Percentiles rank a stretch among this genome's conserved stretches.
Conservation (phyloP, 805 yeast genomes). For the Sungouiozyma intestinalis region DNA sequence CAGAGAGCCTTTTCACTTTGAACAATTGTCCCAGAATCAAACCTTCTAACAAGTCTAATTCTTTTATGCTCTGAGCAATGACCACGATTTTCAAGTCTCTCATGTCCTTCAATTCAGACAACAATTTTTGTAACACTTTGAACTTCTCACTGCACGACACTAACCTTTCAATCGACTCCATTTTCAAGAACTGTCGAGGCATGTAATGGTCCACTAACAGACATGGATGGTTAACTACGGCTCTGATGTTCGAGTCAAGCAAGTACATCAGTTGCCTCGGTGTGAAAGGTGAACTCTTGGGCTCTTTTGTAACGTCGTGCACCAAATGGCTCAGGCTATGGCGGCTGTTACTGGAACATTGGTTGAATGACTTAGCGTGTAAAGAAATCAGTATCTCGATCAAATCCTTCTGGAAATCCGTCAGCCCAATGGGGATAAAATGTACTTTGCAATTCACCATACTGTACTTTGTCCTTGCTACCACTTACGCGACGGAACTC, state of each 20-base stretch:
- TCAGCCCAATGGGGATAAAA: conserved; percentile 34
- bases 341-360: neutral
- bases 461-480: too few species aligned
- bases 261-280: conserved; percentile 27
- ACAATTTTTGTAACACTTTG: conserved; percentile 39
- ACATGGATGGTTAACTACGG: conserved; percentile 57
- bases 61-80: conserved; percentile 54
- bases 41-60: conserved; percentile 70
- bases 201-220: conserved; percentile 67
- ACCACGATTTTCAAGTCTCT: conserved; percentile 27
- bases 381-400: conserved; percentile 34
- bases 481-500: too few species aligned
- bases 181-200: conserved; percentile 55
- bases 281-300: conserved; percentile 27
- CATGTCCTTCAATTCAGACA: conserved; percentile 16
- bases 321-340: conserved; percentile 3
- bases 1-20: conserved; percentile 57
- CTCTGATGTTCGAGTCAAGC: conserved; percentile 32
- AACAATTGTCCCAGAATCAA: conserved; percentile 61
- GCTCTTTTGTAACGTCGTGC: neutral
- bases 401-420: conserved; percentile 36
- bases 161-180: conserved; percentile 52
- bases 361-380: conserved; percentile 29
- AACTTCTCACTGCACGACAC: conserved; percentile 51
- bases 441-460: conserved; percentile 3